Percentiles rank a stretch among this genome's conserved stretches.
phyloP scores from a whole-genome alignment of 371 early-diverging fungal genomes.

The Syncephalastrum racemosum region DNA sequence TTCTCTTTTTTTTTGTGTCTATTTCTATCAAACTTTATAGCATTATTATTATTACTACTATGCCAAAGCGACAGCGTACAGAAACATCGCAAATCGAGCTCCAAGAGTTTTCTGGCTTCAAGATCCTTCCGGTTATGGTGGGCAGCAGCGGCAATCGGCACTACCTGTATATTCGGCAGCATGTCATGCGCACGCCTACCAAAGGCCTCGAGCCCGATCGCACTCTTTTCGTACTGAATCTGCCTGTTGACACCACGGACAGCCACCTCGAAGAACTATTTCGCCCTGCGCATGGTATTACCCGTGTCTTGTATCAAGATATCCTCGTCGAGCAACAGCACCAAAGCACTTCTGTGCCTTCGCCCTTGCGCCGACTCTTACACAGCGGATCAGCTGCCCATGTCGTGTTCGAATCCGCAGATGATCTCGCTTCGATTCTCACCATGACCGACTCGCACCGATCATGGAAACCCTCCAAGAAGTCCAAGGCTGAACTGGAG shows the following conservation, averaged over 20 bases:
- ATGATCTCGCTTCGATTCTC: conserved; percentile 62
- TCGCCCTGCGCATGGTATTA: conserved; percentile 64
- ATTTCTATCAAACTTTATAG: not conserved
- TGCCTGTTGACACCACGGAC: conserved; percentile 82
- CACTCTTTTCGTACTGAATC: conserved; percentile 78
- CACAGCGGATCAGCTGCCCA: conserved; percentile 70
- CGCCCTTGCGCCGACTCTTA: conserved; percentile 34
- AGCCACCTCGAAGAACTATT: conserved; percentile 76
- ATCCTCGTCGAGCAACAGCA: conserved; percentile 10
- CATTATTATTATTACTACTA: not conserved
- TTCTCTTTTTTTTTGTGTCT: not conserved
- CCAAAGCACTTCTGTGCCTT: not conserved
- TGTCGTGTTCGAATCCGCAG: conserved; percentile 71
- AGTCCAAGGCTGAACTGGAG: conserved; percentile 31
- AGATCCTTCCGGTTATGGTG: conserved; percentile 53
- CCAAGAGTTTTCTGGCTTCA: conserved; percentile 56
- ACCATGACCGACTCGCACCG: conserved; percentile 38
- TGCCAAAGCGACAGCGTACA: conserved; percentile 1
- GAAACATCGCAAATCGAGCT: conserved; percentile 15
- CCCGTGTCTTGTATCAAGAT: conserved; percentile 47
- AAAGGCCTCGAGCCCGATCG: conserved; percentile 57
- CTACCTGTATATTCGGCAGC: conserved; percentile 73
- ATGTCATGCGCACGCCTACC: conserved; percentile 58
- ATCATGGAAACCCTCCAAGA: no score
- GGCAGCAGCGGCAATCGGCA: conserved; percentile 47